Evolutionary conservation across 106 monocot genomes (phyloP).

Genomic region (Acanthochlamys bracteata): DNA sequence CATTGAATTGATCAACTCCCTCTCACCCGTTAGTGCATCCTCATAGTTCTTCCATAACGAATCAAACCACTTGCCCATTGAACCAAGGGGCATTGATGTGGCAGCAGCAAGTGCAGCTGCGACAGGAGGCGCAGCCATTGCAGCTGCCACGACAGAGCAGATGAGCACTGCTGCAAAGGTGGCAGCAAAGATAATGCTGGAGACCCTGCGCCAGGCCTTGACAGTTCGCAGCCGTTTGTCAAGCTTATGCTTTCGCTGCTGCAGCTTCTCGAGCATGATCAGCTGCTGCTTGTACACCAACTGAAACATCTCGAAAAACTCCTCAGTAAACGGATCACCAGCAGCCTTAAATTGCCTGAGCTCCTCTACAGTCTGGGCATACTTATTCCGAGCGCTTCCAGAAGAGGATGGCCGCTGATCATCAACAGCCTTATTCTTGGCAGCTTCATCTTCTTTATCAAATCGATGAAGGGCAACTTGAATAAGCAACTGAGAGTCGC

Average conservation of each 20-base stretch:
- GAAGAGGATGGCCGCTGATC: not conserved
- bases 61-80: conserved; percentile 89
- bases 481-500: conserved; percentile 67
- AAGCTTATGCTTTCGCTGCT: conserved; percentile 48
- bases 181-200: conserved; percentile 57
- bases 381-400: conserved; percentile 22
- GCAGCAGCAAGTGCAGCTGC: conserved; percentile 69
- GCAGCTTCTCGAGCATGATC: conserved; percentile 61
- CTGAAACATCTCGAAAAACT: conserved; percentile 65
- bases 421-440: conserved; percentile 1
- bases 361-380: conserved; percentile 54
- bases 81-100: conserved; percentile 48
- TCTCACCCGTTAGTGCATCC: conserved; percentile 40
- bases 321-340: conserved; percentile 72
- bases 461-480: conserved; percentile 78
- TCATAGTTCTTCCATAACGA: conserved; percentile 58
- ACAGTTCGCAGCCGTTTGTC: conserved; percentile 53
- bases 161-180: conserved; percentile 59
- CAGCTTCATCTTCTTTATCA: conserved; percentile 29
- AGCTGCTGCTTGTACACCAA: conserved; percentile 69
- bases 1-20: conserved; percentile 52
- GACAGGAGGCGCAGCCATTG: conserved; percentile 66
- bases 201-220: conserved; percentile 58
- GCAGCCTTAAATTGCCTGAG: conserved; percentile 49
- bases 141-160: conserved; percentile 83